These are phyloP conservation scores for Pseudevernia furfuracea DNA, from an alignment of 495 filamentous ascomycete species.

Conservation along the genomic window DNA sequence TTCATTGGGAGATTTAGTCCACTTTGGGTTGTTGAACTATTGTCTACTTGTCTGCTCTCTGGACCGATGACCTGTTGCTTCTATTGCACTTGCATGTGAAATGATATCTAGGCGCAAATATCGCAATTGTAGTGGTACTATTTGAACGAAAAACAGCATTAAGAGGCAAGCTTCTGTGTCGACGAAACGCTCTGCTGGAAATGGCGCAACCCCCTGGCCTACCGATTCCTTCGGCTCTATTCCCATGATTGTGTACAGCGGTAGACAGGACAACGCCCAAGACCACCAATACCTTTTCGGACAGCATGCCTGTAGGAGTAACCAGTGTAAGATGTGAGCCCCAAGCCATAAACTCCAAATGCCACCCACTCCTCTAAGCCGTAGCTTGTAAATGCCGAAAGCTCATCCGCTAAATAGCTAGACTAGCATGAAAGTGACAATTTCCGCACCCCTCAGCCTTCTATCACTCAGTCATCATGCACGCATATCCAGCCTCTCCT, in stretches of 20 bases:
- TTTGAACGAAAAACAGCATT: background rate
- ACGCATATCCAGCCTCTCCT: background rate
- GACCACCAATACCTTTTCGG: background rate
- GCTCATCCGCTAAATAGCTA: background rate
- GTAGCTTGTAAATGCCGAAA: conserved; percentile 17
- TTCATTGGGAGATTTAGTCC: too few species aligned
- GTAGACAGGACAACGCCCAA: background rate
- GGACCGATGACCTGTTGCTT: background rate
- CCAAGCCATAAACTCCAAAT: background rate
- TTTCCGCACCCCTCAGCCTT: background rate
- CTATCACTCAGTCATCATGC: background rate
- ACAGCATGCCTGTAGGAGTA: background rate
- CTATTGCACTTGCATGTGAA: background rate
- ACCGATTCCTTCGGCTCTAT: background rate
- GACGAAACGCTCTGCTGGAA: background rate
- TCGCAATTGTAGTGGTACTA: background rate
- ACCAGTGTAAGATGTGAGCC: background rate
- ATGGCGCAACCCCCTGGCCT: background rate
- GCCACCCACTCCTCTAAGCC: conserved; percentile 1
- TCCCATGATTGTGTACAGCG: background rate
- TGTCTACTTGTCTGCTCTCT: background rate
- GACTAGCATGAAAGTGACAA: background rate
- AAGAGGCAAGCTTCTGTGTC: too few species aligned
- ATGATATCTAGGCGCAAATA: background rate
- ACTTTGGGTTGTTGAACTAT: too few species aligned